These are phyloP conservation scores for Geranium incanum DNA, from an alignment of 441 rosid species.

Conservation along the genomic window DNA sequence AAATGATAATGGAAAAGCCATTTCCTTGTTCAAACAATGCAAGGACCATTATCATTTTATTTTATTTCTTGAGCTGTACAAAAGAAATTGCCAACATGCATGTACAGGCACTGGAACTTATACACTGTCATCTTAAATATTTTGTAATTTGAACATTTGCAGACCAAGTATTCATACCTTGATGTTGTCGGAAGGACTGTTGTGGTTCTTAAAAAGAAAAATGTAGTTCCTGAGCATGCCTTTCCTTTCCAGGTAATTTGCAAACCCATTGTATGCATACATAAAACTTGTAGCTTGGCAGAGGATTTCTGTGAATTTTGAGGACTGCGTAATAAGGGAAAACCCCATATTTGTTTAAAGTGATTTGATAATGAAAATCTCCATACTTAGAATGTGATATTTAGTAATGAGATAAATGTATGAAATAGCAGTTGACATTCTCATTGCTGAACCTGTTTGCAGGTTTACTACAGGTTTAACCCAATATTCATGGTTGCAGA, in stretches of 20 bases:
- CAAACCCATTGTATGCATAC: conserved; percentile 1
- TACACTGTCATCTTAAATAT: conserved; percentile 15
- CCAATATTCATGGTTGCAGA: conserved; percentile 94
- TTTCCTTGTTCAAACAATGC: background rate
- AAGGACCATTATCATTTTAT: background rate
- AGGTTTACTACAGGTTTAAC: conserved; percentile 92
- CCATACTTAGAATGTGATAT: background rate
- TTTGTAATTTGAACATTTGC: conserved; percentile 24
- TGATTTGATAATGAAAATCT: background rate
- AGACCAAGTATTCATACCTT: conserved; percentile 94
- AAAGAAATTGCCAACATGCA: background rate
- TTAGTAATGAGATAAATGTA: background rate
- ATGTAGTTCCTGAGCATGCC: conserved; percentile 70
- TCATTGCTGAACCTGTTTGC: conserved; percentile 16
- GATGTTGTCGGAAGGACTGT: conserved; percentile 96
- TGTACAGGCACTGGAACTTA: conserved; percentile 1
- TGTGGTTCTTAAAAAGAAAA: conserved; percentile 82
- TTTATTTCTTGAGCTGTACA: background rate
- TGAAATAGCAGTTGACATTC: background rate
- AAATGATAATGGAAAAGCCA: background rate
- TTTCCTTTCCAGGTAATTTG: conserved; percentile 74
- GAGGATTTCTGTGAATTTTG: background rate
- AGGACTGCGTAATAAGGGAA: background rate
- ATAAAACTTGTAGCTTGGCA: background rate
- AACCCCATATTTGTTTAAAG: background rate